These are phyloP conservation scores for Ophiocytium majus DNA, from an alignment of 352 stramenopile genomes.

Conservation along the genomic window DNA sequence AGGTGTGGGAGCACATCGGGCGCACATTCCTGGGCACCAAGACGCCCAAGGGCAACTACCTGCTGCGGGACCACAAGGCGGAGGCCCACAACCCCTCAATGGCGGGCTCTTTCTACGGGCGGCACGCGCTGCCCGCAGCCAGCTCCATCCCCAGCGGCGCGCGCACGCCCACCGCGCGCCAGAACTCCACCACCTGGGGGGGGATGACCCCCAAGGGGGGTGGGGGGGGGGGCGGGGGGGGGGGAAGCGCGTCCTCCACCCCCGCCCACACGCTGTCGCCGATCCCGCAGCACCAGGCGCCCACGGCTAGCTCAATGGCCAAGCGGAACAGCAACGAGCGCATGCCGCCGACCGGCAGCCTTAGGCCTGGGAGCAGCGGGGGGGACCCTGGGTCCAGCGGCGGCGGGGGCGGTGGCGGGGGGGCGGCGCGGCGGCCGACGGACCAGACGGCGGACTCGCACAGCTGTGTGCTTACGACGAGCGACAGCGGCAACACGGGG, in stretches of 20 bases:
- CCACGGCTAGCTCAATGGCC: background rate
- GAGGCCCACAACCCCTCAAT: background rate
- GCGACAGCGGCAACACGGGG: background rate
- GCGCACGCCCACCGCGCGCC: background rate
- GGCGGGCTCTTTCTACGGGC: background rate
- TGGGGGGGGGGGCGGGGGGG: too few species aligned
- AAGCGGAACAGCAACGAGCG: background rate
- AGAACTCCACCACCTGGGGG: background rate
- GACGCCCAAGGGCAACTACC: constrained; percentile 46
- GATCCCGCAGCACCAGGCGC: background rate
- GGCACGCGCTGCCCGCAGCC: background rate
- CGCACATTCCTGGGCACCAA: constrained; percentile 35
- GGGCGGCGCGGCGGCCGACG: background rate
- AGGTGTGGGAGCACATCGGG: constrained; percentile 40
- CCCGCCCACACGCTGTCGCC: background rate
- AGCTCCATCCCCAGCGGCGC: background rate
- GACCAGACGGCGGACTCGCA: background rate
- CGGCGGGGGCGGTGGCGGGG: background rate
- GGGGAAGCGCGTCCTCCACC: background rate
- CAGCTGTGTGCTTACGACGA: too few species aligned
- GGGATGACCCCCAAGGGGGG: background rate
- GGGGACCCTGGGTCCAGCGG: background rate
- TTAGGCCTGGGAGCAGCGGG: background rate
- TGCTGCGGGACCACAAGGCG: constrained; percentile 21
- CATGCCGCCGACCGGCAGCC: background rate